Conservation (phyloP, 495 filamentous ascomycete species). For the Neurospora tetrasperma region DNA sequence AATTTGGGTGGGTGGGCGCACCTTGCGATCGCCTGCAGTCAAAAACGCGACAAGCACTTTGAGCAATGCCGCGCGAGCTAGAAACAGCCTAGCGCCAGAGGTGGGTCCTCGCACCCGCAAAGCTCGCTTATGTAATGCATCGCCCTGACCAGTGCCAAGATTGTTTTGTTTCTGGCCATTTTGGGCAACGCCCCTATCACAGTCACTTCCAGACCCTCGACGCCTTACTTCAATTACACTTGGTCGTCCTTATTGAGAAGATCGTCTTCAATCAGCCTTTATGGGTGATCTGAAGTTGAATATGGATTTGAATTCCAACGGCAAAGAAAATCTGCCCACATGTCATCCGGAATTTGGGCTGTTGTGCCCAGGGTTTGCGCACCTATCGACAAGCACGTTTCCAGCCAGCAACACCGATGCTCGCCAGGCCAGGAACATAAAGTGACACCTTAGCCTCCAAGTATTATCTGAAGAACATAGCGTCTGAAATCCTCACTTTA, state of each 20-base stretch:
- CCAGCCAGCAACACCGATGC: neutral
- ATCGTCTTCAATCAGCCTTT: neutral
- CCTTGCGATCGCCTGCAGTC: neutral
- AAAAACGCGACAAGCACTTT: slow-evolving; percentile 5
- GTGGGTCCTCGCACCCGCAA: neutral
- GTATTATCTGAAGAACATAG: too few relatives aligned
- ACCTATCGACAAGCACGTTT: neutral
- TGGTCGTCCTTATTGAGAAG: neutral
- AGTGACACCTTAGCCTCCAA: neutral
- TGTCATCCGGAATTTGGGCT: too few relatives aligned
- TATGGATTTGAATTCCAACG: too few relatives aligned
- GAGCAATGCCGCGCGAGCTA: neutral
- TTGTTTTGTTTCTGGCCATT: neutral
- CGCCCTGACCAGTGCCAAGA: neutral
- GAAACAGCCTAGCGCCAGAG: neutral
- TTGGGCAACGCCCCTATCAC: neutral
- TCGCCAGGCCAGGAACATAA: neutral
- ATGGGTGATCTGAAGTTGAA: neutral
- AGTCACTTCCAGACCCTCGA: too few relatives aligned
- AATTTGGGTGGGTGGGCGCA: neutral
- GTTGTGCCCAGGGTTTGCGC: neutral
- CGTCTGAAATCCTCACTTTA: too few relatives aligned
- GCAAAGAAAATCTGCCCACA: too few relatives aligned
- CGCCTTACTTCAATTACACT: neutral
- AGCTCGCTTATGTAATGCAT: neutral